phyloP scores from a whole-genome alignment of 2,329 filamentous ascomycete species.

The Calonectria pteridis region DNA sequence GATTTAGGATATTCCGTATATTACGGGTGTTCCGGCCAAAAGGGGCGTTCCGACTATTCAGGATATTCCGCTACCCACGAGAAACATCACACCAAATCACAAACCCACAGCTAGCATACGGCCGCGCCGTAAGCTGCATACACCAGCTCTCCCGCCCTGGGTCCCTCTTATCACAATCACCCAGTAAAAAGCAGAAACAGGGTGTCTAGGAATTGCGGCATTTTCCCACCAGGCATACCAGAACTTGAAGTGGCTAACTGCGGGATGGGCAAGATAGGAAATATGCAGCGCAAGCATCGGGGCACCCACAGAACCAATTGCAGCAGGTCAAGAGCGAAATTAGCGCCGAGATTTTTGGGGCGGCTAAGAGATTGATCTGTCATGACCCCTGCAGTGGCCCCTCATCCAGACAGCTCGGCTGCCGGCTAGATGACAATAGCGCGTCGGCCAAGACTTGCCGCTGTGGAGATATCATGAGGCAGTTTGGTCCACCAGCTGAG shows the following conservation, averaged over 20 bases:
- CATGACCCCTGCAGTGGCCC: not conserved
- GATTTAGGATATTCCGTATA: not conserved
- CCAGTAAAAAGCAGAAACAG: not conserved
- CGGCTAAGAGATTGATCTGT: not conserved
- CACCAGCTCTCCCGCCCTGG: not conserved
- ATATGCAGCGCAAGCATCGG: not conserved
- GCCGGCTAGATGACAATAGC: not conserved
- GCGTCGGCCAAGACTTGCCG: not conserved
- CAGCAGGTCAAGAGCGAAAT: not conserved
- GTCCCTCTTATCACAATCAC: not conserved
- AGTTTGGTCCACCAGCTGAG: too few species aligned
- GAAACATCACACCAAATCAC: not conserved
- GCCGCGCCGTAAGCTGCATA: not conserved
- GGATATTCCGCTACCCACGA: not conserved
- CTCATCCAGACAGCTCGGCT: not conserved
- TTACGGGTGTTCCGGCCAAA: not conserved
- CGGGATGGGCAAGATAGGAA: not conserved
- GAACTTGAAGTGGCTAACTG: not conserved
- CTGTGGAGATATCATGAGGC: too few species aligned
- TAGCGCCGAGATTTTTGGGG: not conserved
- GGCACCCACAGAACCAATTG: too few species aligned
- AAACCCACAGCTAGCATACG: not conserved
- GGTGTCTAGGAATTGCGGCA: not conserved
- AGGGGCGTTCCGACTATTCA: not conserved
- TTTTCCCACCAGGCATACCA: not conserved